Base-by-base conservation (phyloP, 495 filamentous ascomycete genomes). In the Trichoderma asperelloides region DNA sequence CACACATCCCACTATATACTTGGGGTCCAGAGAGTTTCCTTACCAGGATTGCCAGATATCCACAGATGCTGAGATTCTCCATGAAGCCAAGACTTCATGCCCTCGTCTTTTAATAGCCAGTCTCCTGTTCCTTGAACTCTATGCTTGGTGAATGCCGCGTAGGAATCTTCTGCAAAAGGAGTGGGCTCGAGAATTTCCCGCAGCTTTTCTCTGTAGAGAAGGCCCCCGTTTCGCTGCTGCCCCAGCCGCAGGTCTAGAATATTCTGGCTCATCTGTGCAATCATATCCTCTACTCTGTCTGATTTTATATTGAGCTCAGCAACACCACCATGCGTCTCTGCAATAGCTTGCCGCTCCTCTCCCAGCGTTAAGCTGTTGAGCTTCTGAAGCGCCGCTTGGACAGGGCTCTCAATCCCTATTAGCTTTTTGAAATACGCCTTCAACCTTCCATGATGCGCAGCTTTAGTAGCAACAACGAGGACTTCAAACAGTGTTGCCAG, bases 401-500 rank as follows among this genome's bases (percentile, higher is more conserved):
- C 69, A 3, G 69, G 69, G 25, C 73, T 72, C 64, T 78, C 70
- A 25, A 63, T 69, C 5, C 76, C 73, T 1, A 76, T 70, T 5
- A 76, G 71, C 51, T 71, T 72, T 5, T 64, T 63, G 16, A 71
- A 67, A 67, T 71, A 76, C 5, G 70, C 69, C 18, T 70, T 68
- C 9, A 76, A 41, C 16, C 76, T 67, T 18, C 76, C 77, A 6
- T 68, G 63, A 1, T 70, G 69, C 62, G 78, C 74, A 1, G 63
- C 68, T 43, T 72, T 74, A 11, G 68, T 73, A 18, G 75, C 71
- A 11, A 74, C 65, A 2, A 74, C 77, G 51, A 78, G 68, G n/a
- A 79, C 69, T 66, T 79, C 73, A 16, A 79, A 62, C 13, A 79
- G 47, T 6, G 74, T 72, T 3, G 67, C 68, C 0, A 79, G 69